These are phyloP conservation scores for Cercospora sesami DNA, from an alignment of 2,329 filamentous ascomycete species.

Conservation along the genomic window DNA sequence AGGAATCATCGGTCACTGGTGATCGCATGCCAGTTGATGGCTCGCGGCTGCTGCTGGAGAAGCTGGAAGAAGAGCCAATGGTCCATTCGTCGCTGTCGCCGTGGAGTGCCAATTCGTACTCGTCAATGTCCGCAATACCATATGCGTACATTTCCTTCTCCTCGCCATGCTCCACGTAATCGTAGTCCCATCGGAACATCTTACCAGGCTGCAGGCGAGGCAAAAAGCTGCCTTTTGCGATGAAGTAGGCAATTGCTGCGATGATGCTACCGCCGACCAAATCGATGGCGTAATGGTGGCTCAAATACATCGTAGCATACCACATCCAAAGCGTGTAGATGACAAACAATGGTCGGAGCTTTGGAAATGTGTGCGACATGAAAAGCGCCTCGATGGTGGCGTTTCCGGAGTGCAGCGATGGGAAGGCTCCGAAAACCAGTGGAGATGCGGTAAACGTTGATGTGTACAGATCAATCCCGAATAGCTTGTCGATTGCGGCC, in stretches of 20 bases:
- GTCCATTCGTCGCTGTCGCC: slow-evolving; percentile 85
- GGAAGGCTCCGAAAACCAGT: slow-evolving; percentile 92
- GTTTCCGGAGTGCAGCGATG: slow-evolving; percentile 85
- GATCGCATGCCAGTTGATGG: slow-evolving; percentile 52
- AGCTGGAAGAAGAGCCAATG: slow-evolving; percentile 75
- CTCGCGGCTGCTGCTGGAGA: slow-evolving; percentile 65
- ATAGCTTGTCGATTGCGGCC: slow-evolving; percentile 82
- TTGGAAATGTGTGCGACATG: slow-evolving; percentile 89
- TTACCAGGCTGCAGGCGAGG: slow-evolving; percentile 82
- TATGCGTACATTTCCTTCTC: slow-evolving; percentile 52
- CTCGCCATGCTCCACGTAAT: slow-evolving; percentile 85
- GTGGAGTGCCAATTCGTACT: slow-evolving; percentile 53
- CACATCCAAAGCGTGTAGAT: slow-evolving; percentile 89
- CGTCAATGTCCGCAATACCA: slow-evolving; percentile 56
- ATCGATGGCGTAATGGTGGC: slow-evolving; percentile 95
- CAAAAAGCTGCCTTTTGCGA: slow-evolving; percentile 75
- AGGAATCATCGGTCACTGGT: slow-evolving; percentile 58
- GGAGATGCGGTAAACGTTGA: slow-evolving; percentile 88
- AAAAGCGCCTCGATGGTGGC: slow-evolving; percentile 88
- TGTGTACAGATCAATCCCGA: slow-evolving; percentile 90
- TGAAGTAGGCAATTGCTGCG: slow-evolving; percentile 69
- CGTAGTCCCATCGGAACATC: slow-evolving; percentile 89
- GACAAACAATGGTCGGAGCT: slow-evolving; percentile 74
- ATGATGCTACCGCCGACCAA: slow-evolving; percentile 77
- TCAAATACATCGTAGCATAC: slow-evolving; percentile 98